phyloP scores from a whole-genome alignment of 2,329 filamentous ascomycete species.

The Dactylellina leptospora region DNA sequence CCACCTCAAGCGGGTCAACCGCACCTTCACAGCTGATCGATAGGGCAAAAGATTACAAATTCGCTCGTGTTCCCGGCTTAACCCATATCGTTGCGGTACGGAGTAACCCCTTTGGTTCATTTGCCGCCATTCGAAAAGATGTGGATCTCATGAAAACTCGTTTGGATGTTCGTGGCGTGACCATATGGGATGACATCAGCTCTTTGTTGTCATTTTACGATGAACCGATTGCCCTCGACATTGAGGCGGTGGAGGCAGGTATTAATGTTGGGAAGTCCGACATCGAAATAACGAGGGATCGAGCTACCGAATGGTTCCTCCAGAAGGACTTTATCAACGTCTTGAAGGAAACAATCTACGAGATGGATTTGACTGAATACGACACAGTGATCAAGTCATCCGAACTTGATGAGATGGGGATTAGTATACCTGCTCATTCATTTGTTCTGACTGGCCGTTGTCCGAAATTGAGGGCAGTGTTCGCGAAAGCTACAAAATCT shows the following conservation, averaged over 20 bases:
- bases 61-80: slow-evolving; percentile 85
- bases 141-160: slow-evolving; percentile 79
- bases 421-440: slow-evolving; percentile 80
- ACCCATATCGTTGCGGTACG: slow-evolving; percentile 84
- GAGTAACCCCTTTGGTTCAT: slow-evolving; percentile 88
- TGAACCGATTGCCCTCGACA: slow-evolving; percentile 61
- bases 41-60: slow-evolving; percentile 90
- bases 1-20: slow-evolving; percentile 59
- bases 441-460: slow-evolving; percentile 83
- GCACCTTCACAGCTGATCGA: slow-evolving; percentile 60
- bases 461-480: slow-evolving; percentile 59
- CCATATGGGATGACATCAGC: slow-evolving; percentile 77
- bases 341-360: slow-evolving; percentile 46
- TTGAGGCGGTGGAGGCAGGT: slow-evolving; percentile 59
- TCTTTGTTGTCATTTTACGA: slow-evolving; percentile 74
- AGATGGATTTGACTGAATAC: slow-evolving; percentile 52
- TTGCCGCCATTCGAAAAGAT: slow-evolving; percentile 85
- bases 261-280: slow-evolving; percentile 61
- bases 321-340: slow-evolving; percentile 48
- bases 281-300: slow-evolving; percentile 15
- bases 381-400: slow-evolving; percentile 55
- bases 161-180: slow-evolving; percentile 72
- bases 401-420: slow-evolving; percentile 43
- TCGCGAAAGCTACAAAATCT: slow-evolving; percentile 33
- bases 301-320: slow-evolving; percentile 54